Evolutionary conservation across 495 filamentous ascomycete genomes (phyloP).

Genomic region (Sporormia fimetaria): DNA sequence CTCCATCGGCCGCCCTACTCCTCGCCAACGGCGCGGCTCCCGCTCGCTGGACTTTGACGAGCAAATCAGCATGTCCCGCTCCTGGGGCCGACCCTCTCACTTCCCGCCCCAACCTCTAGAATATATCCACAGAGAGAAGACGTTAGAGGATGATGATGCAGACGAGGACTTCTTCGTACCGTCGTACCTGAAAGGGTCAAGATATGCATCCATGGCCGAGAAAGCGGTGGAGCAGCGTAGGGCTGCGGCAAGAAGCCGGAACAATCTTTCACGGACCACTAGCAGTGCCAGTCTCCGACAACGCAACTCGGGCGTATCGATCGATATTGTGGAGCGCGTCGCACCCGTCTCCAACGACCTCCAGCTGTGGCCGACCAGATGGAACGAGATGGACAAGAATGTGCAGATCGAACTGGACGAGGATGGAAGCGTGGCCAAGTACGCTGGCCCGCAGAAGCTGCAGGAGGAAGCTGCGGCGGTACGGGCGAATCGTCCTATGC

Average conservation of each 20-base stretch:
- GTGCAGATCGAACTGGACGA: conserved; percentile 58
- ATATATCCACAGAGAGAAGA: conserved; percentile 11
- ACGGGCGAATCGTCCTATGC: conserved; percentile 80
- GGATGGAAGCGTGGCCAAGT: conserved; percentile 71
- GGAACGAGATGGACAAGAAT: conserved; percentile 70
- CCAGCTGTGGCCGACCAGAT: conserved; percentile 64
- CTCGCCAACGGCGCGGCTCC: conserved; percentile 27
- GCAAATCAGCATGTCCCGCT: conserved; percentile 31
- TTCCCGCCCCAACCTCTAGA: too few relatives aligned
- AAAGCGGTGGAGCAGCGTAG: conserved; percentile 51
- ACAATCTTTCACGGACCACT: conserved; percentile 46
- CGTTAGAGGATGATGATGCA: conserved; percentile 9
- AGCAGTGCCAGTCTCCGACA: conserved; percentile 53
- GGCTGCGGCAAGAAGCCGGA: conserved; percentile 38
- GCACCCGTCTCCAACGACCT: conserved; percentile 47
- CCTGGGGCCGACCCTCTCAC: conserved; percentile 34
- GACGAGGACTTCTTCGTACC: conserved; percentile 56
- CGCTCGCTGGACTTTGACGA: conserved; percentile 33
- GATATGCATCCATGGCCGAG: conserved; percentile 63
- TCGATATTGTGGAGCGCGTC: conserved; percentile 73
- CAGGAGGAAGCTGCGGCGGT: conserved; percentile 74
- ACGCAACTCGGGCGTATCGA: conserved; percentile 74
- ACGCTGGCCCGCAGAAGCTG: conserved; percentile 48
- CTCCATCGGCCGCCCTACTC: conserved; percentile 23
- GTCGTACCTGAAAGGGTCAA: conserved; percentile 68